phyloP scores from a whole-genome alignment of 345 rosid genomes.

The Geranium rotundifolium region DNA sequence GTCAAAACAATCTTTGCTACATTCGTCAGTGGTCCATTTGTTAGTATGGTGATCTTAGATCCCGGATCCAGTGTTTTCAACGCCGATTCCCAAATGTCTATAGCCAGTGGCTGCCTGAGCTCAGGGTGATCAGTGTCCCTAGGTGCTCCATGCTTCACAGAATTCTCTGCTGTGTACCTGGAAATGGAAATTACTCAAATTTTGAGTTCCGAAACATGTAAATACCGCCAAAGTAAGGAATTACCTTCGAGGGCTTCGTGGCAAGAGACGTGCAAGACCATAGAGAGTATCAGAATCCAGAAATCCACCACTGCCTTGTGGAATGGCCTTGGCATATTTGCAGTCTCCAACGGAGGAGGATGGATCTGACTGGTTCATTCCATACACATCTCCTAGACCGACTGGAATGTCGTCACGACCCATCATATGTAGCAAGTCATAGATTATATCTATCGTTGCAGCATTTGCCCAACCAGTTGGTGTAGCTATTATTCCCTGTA shows the following conservation, averaged over 20 bases:
- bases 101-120: constrained; percentile 50
- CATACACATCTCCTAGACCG: constrained; percentile 60
- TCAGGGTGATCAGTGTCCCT: constrained; percentile 50
- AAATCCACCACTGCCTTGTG: constrained; percentile 79
- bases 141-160: constrained; percentile 46
- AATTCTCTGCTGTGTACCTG: constrained; percentile 65
- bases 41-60: constrained; percentile 48
- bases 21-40: constrained; percentile 69
- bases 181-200: constrained; percentile 2
- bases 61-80: constrained; percentile 24
- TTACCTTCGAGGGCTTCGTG: constrained; percentile 82
- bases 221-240: too few species aligned
- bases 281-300: constrained; percentile 83
- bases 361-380: constrained; percentile 57
- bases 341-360: constrained; percentile 48
- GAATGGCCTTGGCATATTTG: constrained; percentile 58
- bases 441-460: constrained; percentile 72
- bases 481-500: constrained; percentile 67
- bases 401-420: constrained; percentile 90
- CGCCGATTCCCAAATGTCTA: constrained; percentile 56
- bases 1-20: constrained; percentile 45
- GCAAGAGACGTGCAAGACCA: constrained; percentile 71
- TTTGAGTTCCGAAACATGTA: too few species aligned
- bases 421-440: constrained; percentile 95
- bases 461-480: constrained; percentile 97